These are phyloP conservation scores for Ceratobasidium sp. DNA, from an alignment of 1,284 basidiomycete genomes.

Conservation along the genomic window DNA sequence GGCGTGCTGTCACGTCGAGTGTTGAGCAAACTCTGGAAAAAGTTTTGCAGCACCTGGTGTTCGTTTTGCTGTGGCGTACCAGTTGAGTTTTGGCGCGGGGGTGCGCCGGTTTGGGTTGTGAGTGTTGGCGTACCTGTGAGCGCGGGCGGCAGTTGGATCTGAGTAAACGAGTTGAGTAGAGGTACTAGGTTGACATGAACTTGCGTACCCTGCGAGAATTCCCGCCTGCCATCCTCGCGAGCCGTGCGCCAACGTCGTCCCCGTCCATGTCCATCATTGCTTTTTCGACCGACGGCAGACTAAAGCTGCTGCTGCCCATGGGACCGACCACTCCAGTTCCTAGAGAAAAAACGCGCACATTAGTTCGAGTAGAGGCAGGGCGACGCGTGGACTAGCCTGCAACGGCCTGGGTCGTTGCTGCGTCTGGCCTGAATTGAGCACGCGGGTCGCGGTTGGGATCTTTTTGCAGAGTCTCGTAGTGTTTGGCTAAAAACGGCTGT, in stretches of 20 bases:
- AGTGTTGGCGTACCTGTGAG: slow-evolving; percentile 4
- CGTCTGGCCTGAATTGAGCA: slow-evolving; percentile 79
- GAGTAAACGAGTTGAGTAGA: slow-evolving; percentile 1
- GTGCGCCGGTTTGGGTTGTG: slow-evolving; percentile 23
- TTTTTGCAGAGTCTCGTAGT: slow-evolving; percentile 87
- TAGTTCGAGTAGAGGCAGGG: slow-evolving; percentile 49
- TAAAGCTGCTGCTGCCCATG: slow-evolving; percentile 81
- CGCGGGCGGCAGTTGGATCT: slow-evolving; percentile 30
- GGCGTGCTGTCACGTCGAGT: slow-evolving; percentile 34
- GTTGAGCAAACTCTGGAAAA: slow-evolving; percentile 79
- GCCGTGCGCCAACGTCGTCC: slow-evolving; percentile 49
- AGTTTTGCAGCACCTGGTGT: slow-evolving; percentile 83
- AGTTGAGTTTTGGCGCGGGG: background rate
- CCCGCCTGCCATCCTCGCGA: slow-evolving; percentile 50
- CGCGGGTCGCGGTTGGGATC: slow-evolving; percentile 87
- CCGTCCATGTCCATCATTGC: slow-evolving; percentile 86
- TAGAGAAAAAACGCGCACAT: slow-evolving; percentile 51
- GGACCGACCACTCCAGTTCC: slow-evolving; percentile 76
- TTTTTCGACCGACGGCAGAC: slow-evolving; percentile 81
- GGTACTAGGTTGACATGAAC: slow-evolving; percentile 44
- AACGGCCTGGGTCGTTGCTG: slow-evolving; percentile 54
- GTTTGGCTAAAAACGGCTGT: slow-evolving; percentile 83
- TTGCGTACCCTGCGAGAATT: slow-evolving; percentile 47
- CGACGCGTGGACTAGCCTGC: slow-evolving; percentile 52
- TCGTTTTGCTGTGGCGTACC: slow-evolving; percentile 52